phyloP scores from a whole-genome alignment of 441 rosid genomes.

The Croton laevigatus region DNA sequence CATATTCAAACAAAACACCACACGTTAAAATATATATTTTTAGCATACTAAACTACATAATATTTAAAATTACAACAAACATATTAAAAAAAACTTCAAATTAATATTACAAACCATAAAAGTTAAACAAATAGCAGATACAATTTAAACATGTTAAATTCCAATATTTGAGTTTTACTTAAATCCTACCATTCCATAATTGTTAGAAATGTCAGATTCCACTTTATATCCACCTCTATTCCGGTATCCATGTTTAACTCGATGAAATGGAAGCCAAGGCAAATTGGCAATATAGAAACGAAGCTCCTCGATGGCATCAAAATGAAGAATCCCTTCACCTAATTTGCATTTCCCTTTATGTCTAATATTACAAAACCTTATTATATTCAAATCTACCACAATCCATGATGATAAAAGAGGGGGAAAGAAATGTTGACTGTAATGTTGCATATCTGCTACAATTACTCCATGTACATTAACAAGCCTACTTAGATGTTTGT shows the following conservation, averaged over 20 bases:
- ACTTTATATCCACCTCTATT: not conserved
- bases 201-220: not conserved
- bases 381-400: no score
- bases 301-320: not conserved
- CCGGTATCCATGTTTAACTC: not conserved
- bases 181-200: not conserved
- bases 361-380: not conserved
- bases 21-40: no score
- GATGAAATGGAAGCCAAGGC: constrained; percentile 6
- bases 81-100: no score
- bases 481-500: not conserved
- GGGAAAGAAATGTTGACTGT: not conserved
- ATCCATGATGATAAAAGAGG: no score
- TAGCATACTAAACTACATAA: no score
- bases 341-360: constrained; percentile 1
- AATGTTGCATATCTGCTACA: constrained; percentile 2
- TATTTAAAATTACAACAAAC: no score
- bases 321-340: not conserved
- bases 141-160: no score
- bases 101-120: no score
- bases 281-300: not conserved
- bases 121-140: no score
- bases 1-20: no score
- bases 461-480: constrained; percentile 6
- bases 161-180: no score